Evolutionary conservation across 768 basidiomycete species (phyloP), one percentile per base, ranked within the genome.

Genomic region (Russula sp.): DNA sequence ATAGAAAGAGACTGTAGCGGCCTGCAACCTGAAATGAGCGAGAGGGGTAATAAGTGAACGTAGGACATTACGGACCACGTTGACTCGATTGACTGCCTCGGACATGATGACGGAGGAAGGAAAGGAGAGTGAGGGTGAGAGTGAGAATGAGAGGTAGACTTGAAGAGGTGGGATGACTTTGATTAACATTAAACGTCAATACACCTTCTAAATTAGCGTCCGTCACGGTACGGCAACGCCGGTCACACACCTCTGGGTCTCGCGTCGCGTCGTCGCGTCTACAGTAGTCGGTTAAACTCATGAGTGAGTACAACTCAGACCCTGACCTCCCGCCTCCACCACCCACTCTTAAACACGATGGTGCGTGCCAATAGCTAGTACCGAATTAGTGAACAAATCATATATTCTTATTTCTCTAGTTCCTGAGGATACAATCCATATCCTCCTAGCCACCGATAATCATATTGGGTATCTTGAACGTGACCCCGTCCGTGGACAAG

Each of bases 401-500:
- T 27, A 27, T 27, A 27, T 27, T 31, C 20, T 18, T n/a, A n/a
- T 34, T 44, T 61, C 54, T 63, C 47, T 61, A 68, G 87, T 77
- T 61, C 74, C 78, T 20, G 82, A 87, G 64, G 82, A 92, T 70
- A 90, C 84, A 0, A 85, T 94, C 63, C 80, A 77, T 64, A 94
- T 98, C 69, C 75, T 98, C 72, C 84, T 98, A 7, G 95, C 95
- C 6, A 97, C 95, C 0, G 95, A 98, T 75, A 96, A 93, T 68
- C 95, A 98, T 70, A 89, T 99, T 65, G 97, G 97, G 0, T 97
- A 92, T 76, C 82, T 88, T 65, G 96, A 98, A 75, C 82, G 93
- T 64, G 97, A 99, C 71, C 95, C 97, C 1, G 80, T 98, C 48
- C 84, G 97, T 35, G 94, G 96, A 0, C 88, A 92, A 73, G 97